These are phyloP conservation scores for Chlorella sp. DNA, from an alignment of 139 green algal genomes.

Conservation along the genomic window DNA sequence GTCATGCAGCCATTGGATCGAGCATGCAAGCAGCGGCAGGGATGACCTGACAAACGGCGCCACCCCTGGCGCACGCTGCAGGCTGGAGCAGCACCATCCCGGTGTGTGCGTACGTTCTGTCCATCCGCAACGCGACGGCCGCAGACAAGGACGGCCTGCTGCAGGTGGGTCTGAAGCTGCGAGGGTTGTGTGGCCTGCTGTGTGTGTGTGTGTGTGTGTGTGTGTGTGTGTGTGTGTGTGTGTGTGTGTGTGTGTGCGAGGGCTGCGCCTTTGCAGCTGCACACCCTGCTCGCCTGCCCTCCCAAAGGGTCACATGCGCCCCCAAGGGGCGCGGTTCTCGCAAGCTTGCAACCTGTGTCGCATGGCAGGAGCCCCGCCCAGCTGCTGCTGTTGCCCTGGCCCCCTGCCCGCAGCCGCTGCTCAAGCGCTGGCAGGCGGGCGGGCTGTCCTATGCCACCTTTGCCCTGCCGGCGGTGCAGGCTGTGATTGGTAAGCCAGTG, in stretches of 20 bases:
- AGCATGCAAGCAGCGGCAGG: too few relatives aligned
- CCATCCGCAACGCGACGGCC: conserved; percentile 51
- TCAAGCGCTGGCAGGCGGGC: conserved; percentile 52
- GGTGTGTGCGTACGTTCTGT: conserved; percentile 67
- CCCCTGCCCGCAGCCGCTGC: conserved; percentile 44
- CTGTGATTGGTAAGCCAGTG: too few relatives aligned
- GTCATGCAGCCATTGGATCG: too few relatives aligned
- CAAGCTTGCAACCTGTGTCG: too few relatives aligned
- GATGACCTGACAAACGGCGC: too few relatives aligned
- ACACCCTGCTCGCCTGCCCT: neutral
- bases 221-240: neutral
- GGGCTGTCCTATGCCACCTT: conserved; percentile 27
- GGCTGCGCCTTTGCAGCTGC: neutral
- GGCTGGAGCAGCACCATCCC: conserved; percentile 48
- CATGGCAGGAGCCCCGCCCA: too few relatives aligned
- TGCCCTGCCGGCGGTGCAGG: conserved; percentile 42
- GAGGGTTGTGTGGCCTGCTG: too few relatives aligned
- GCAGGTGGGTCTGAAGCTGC: neutral
- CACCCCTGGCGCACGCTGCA: neutral
- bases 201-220: too few relatives aligned
- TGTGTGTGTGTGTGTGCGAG: neutral
- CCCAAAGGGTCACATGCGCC: neutral
- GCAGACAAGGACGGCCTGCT: conserved; percentile 61
- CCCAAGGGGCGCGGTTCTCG: too few relatives aligned
- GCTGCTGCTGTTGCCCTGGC: neutral